These are phyloP conservation scores for Diutina mesorugosa DNA, from an alignment of 1,139 yeast species.

Conservation along the genomic window DNA sequence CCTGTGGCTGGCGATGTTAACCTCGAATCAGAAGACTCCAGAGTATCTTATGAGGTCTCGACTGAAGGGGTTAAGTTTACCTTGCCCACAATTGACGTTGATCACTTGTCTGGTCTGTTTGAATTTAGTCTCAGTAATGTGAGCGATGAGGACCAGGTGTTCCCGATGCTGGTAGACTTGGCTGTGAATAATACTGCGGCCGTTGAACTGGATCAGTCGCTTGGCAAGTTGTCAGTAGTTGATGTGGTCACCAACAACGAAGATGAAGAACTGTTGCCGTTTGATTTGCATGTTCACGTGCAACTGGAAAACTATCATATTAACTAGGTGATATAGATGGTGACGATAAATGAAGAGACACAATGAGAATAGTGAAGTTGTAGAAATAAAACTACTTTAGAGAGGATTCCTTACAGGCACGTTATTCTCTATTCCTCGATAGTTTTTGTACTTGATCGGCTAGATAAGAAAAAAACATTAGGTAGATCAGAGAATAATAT, in stretches of 20 bases:
- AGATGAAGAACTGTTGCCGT: conserved; percentile 48
- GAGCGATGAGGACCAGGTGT: conserved; percentile 68
- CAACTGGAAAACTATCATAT: conserved; percentile 56
- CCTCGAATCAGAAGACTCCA: conserved; percentile 40
- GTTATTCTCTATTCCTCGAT: too few species aligned
- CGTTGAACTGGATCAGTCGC: conserved; percentile 26
- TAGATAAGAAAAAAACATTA: too few species aligned
- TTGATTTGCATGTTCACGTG: conserved; percentile 52
- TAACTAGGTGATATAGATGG: conserved; percentile 17
- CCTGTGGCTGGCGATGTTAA: conserved; percentile 54
- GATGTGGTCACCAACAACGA: conserved; percentile 28
- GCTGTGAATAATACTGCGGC: conserved; percentile 17
- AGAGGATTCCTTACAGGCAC: too few species aligned
- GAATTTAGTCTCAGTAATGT: conserved; percentile 61
- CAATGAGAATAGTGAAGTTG: not conserved
- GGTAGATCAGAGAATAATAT: too few species aligned
- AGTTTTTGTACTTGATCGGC: too few species aligned
- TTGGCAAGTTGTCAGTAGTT: conserved; percentile 27
- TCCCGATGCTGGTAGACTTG: conserved; percentile 71
- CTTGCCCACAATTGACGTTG: conserved; percentile 33
- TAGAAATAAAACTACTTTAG: too few species aligned
- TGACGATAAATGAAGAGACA: not conserved
- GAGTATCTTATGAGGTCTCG: conserved; percentile 32
- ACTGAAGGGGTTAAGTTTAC: conserved; percentile 53
- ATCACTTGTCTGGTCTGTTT: conserved; percentile 58